A percentile compares a stretch with the other conserved stretches of the same genome.
These are phyloP conservation scores for Penicillium salamii DNA, from an alignment of 495 filamentous ascomycete species.

Conservation along the genomic window DNA sequence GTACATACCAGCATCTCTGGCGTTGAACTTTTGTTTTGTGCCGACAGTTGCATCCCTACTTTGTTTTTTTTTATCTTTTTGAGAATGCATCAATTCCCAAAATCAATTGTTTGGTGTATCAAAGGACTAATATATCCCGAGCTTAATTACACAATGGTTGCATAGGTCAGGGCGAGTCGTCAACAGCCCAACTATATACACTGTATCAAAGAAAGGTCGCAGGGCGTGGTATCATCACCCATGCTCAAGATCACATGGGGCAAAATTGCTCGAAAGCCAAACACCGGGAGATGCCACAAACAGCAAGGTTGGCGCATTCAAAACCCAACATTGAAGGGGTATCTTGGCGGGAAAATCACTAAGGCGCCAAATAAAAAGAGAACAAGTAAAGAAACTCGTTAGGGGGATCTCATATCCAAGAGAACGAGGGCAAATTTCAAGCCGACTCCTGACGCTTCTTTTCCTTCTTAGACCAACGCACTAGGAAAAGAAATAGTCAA, in stretches of 20 bases:
- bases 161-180: background rate
- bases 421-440: constrained; percentile 1
- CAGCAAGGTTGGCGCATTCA: background rate
- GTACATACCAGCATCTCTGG: constrained; percentile 13
- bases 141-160: background rate
- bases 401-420: background rate
- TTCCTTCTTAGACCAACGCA: constrained; percentile 76
- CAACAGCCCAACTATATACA: constrained; percentile 8
- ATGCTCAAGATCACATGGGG: constrained; percentile 1
- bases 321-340: background rate
- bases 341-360: background rate
- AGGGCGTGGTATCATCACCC: constrained; percentile 16
- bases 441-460: constrained; percentile 55
- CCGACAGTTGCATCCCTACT: background rate
- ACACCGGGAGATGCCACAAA: background rate
- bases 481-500: constrained; percentile 22
- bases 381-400: background rate
- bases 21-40: constrained; percentile 6
- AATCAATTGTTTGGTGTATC: constrained; percentile 3
- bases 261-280: background rate
- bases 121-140: background rate
- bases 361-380: background rate
- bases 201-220: background rate
- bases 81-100: constrained; percentile 6
- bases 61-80: no score